These are phyloP conservation scores for Monoraphidium neglectum DNA, from an alignment of 139 green algal genomes.

Conservation along the genomic window DNA sequence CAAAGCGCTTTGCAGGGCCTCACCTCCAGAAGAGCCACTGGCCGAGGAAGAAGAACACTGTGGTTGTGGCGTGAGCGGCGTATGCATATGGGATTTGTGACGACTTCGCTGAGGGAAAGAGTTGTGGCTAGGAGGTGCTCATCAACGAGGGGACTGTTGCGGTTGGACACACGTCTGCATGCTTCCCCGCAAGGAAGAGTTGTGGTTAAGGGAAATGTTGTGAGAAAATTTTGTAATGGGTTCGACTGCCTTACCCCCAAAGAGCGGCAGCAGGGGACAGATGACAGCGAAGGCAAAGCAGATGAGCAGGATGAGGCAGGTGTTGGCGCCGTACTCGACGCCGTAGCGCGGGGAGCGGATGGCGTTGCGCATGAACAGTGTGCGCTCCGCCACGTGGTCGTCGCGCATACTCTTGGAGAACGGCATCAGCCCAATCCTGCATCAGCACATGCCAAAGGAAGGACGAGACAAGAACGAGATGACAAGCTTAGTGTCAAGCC, in stretches of 20 bases:
- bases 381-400: background rate
- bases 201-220: too few species aligned
- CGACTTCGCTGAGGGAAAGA: too few species aligned
- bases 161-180: too few species aligned
- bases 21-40: constrained; percentile 35
- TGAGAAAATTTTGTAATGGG: too few species aligned
- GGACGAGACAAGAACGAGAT: background rate
- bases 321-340: constrained; percentile 31
- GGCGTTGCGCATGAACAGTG: constrained; percentile 15
- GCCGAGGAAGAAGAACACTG: constrained; percentile 51
- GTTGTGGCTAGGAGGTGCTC: too few species aligned
- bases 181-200: too few species aligned
- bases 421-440: background rate
- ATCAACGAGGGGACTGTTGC: too few species aligned
- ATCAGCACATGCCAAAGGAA: background rate
- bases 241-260: too few species aligned
- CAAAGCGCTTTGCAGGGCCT: background rate
- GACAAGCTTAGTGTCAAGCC: background rate
- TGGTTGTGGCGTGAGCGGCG: too few species aligned
- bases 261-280: constrained; percentile 63
- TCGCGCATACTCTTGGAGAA: background rate
- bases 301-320: constrained; percentile 54
- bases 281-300: constrained; percentile 51
- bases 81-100: too few species aligned
- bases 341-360: constrained; percentile 42